Evolutionary conservation across 108 stramenopile genomes (phyloP).

Genomic region (Bacterosira constricta): DNA sequence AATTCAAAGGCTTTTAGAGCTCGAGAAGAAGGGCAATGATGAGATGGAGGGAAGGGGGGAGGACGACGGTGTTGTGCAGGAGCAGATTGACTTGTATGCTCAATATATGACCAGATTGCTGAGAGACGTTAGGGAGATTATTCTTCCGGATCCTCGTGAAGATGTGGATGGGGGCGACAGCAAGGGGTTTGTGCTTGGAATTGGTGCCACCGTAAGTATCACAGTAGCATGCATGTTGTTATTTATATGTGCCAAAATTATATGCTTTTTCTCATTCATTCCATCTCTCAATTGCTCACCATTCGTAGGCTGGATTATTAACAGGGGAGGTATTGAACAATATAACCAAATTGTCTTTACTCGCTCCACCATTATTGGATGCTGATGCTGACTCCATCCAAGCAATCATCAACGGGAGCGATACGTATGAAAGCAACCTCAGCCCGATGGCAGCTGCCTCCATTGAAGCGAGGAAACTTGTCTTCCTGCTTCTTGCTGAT

Average conservation of each 20-base stretch:
- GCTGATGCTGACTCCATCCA: slow-evolving; percentile 18
- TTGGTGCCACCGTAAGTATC: slow-evolving; percentile 13
- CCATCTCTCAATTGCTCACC: background rate
- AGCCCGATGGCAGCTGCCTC: slow-evolving; percentile 33
- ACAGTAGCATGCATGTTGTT: background rate
- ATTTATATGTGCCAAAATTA: background rate
- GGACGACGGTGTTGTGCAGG: background rate
- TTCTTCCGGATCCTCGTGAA: slow-evolving; percentile 9
- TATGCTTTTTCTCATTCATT: background rate
- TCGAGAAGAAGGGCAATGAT: background rate
- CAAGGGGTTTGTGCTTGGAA: slow-evolving; percentile 20
- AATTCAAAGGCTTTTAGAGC: slow-evolving; percentile 14
- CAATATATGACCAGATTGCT: slow-evolving; percentile 24
- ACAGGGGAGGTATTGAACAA: slow-evolving; percentile 56
- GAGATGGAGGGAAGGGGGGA: background rate
- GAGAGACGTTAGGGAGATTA: slow-evolving; percentile 34
- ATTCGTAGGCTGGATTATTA: slow-evolving; percentile 45
- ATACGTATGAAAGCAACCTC: slow-evolving; percentile 25
- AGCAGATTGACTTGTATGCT: slow-evolving; percentile 15
- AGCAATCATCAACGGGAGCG: slow-evolving; percentile 36
- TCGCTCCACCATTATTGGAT: slow-evolving; percentile 61
- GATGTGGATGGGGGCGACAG: background rate
- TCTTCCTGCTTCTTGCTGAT: slow-evolving; percentile 67
- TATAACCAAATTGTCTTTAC: slow-evolving; percentile 50
- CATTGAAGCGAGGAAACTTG: slow-evolving; percentile 60